Evolutionary conservation across 257 asterid genomes (phyloP).

Genomic region (Nicotiana knightiana): DNA sequence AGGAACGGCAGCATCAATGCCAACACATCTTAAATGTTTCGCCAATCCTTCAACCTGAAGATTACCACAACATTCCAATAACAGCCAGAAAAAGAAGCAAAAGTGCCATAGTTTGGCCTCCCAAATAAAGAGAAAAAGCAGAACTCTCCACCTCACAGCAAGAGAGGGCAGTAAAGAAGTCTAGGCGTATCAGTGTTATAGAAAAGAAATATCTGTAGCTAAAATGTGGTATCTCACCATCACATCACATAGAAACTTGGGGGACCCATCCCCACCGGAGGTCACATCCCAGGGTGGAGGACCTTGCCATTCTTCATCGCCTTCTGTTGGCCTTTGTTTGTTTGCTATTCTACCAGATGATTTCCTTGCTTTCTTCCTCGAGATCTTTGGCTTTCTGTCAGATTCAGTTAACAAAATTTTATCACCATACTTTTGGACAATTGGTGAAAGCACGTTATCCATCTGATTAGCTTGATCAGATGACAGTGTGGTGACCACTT

Average conservation of each 20-base stretch:
- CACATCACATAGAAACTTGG: conserved; percentile 90
- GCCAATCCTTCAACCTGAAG: conserved; percentile 90
- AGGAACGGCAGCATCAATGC: conserved; percentile 92
- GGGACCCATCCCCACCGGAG: conserved; percentile 75
- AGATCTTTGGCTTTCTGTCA: conserved; percentile 60
- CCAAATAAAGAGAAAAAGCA: background rate
- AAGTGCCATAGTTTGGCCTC: background rate
- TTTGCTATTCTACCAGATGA: conserved; percentile 32
- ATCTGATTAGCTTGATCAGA: conserved; percentile 21
- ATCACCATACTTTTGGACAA: conserved; percentile 60
- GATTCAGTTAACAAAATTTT: conserved; percentile 61
- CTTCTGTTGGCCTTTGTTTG: conserved; percentile 29
- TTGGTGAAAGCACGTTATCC: conserved; percentile 38
- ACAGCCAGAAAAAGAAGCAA: background rate
- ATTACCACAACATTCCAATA: background rate
- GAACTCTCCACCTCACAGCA: background rate
- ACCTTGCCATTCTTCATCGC: conserved; percentile 65
- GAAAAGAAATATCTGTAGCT: background rate
- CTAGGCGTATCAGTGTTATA: background rate
- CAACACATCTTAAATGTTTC: conserved; percentile 89
- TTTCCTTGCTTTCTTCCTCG: conserved; percentile 55
- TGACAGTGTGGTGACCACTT: conserved; percentile 25
- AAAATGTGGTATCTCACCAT: conserved; percentile 44
- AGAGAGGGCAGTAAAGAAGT: background rate
- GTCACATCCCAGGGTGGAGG: conserved; percentile 84